phyloP scores from a whole-genome alignment of 1,139 yeast species.

The Arxiozyma bovina region DNA sequence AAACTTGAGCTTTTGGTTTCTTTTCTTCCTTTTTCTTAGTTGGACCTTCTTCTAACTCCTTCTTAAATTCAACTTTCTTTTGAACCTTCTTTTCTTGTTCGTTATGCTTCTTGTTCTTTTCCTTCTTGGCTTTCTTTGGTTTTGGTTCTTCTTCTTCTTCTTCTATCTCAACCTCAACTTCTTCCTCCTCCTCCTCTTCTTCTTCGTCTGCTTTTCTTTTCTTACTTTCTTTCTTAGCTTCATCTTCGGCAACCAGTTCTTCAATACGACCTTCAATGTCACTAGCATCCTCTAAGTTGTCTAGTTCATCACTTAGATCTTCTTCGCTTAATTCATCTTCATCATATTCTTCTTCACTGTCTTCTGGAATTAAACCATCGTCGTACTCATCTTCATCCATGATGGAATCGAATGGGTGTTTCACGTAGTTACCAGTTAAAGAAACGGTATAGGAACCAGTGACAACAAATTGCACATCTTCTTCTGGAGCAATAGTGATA shows the following conservation, averaged over 20 bases:
- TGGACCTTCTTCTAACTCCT: slow-evolving; percentile 92
- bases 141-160: slow-evolving; percentile 20
- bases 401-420: slow-evolving; percentile 62
- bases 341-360: slow-evolving; percentile 73
- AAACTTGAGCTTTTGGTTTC: slow-evolving; percentile 51
- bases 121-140: slow-evolving; percentile 20
- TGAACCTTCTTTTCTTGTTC: slow-evolving; percentile 29
- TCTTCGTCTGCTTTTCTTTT: slow-evolving; percentile 31
- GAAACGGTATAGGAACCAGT: slow-evolving; percentile 93
- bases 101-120: slow-evolving; percentile 26
- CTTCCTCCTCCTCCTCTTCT: slow-evolving; percentile 33
- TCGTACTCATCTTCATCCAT: slow-evolving; percentile 42
- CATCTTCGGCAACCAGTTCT: slow-evolving; percentile 31
- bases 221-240: slow-evolving; percentile 35
- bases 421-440: slow-evolving; percentile 89
- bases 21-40: slow-evolving; percentile 40
- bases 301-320: slow-evolving; percentile 8
- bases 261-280: slow-evolving; percentile 43
- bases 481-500: slow-evolving; percentile 84
- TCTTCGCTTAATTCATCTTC: slow-evolving; percentile 55
- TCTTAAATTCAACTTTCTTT: slow-evolving; percentile 78
- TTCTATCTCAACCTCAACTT: slow-evolving; percentile 22
- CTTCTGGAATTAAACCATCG: slow-evolving; percentile 32
- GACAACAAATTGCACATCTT: slow-evolving; percentile 87
- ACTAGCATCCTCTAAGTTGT: slow-evolving; percentile 34